Base-by-base conservation (phyloP, 1,284 basidiomycete species). In the Trametes pubescens region DNA sequence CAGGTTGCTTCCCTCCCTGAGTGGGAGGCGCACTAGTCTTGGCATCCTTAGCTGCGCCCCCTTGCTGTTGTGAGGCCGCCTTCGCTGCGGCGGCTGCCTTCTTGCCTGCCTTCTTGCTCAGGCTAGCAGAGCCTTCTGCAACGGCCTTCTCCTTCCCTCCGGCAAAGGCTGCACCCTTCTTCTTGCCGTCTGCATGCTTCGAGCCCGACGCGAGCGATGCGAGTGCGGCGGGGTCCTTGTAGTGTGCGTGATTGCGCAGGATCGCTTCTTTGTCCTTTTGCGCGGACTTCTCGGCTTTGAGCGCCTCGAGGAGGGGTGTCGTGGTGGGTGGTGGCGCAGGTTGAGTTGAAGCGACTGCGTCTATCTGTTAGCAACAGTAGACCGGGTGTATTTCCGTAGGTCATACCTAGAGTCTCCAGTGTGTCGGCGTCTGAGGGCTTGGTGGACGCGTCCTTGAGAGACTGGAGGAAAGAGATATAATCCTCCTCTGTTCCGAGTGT, bases 221-320 rank as follows among this genome's bases (percentile, higher is more conserved):
- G 22, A 68, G 57, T 21, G 74, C 68, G 7, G 66, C 62, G 6
- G 72, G 46, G 34, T 87, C 86, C 69, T 87, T 86, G 77, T 90
- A 90, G 73, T 90, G 89, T 0, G 88, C 83, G 34, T 90, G 88
- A 59, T 85, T 89, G 38, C 88, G 86, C 32, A 87, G 79, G 66
- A 89, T 89, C 21, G 86, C 80, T 65, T 90, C 89, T 71, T 87
- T 90, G 72, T 92, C 90, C 66, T 86, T 88, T 70, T 87, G 83
- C 0, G 89, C 89, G 5, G 83, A 83, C 72, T 90, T 92, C 75
- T 93, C 90, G 0, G 90, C 90, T 70, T 92, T 93, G 59, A 98
- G 85, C 2, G 94, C 93, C 71, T 96, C 94, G 37, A 98, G 85
- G 26, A 97, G 84, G 0, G 95, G 95, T 0, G 95, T 97, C 0